These are phyloP conservation scores for Acrodontium crateriforme DNA, from an alignment of 2,329 filamentous ascomycete genomes.

Conservation along the genomic window DNA sequence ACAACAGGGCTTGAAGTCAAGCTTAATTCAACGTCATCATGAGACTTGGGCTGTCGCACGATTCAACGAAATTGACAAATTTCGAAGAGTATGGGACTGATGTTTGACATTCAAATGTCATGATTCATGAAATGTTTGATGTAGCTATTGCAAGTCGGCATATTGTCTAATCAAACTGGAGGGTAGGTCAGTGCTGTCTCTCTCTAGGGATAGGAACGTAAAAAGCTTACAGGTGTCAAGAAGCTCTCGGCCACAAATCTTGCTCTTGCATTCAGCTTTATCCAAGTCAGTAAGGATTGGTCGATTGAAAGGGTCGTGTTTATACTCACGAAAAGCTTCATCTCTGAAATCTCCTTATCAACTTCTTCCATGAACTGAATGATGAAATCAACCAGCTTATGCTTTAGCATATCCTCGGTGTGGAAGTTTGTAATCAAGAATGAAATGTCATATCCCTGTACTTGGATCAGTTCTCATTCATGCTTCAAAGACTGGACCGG, in stretches of 20 bases:
- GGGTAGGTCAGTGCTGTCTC: too few species aligned
- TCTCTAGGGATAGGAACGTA: too few species aligned
- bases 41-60: too few species aligned
- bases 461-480: slow-evolving; percentile 1
- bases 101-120: too few species aligned
- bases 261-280: slow-evolving; percentile 82
- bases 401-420: slow-evolving; percentile 96
- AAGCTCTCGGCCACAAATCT: slow-evolving; percentile 98
- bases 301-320: background rate
- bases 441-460: slow-evolving; percentile 89
- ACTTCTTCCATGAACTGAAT: slow-evolving; percentile 99
- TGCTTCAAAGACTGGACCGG: background rate
- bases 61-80: too few species aligned
- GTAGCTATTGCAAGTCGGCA: too few species aligned
- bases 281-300: slow-evolving; percentile 15
- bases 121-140: too few species aligned
- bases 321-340: slow-evolving; percentile 90
- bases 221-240: slow-evolving; percentile 75
- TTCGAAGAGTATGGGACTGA: too few species aligned
- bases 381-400: slow-evolving; percentile 97
- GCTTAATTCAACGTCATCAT: too few species aligned
- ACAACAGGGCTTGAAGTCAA: too few species aligned
- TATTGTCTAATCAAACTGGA: too few species aligned
- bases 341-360: slow-evolving; percentile 99
- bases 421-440: slow-evolving; percentile 99